Evolutionary conservation across 768 basidiomycete species (phyloP).

Genomic region (Neoboletus brunneissimus): DNA sequence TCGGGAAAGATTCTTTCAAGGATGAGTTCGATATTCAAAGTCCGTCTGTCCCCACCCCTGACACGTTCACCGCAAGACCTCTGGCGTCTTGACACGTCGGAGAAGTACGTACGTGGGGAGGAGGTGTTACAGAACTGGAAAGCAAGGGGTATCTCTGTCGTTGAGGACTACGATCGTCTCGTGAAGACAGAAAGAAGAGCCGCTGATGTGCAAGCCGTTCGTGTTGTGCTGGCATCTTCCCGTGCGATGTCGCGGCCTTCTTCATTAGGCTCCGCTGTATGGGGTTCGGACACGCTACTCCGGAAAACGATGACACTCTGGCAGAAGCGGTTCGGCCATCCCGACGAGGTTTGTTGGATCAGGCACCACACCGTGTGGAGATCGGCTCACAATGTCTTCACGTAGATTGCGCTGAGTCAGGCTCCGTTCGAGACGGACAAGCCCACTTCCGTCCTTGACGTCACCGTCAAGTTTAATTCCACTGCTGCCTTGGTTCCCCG

Average conservation of each 20-base stretch:
- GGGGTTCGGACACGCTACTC: slow-evolving; percentile 67
- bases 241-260: slow-evolving; percentile 44
- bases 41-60: slow-evolving; percentile 77
- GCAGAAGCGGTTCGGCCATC: slow-evolving; percentile 79
- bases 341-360: slow-evolving; percentile 57
- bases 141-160: slow-evolving; percentile 81
- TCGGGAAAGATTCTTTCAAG: slow-evolving; percentile 75
- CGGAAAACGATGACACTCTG: slow-evolving; percentile 71
- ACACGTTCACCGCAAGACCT: slow-evolving; percentile 86
- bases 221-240: slow-evolving; percentile 65
- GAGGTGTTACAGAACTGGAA: slow-evolving; percentile 82
- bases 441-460: slow-evolving; percentile 33
- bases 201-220: slow-evolving; percentile 88
- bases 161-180: slow-evolving; percentile 82
- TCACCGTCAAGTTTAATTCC: slow-evolving; percentile 65
- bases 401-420: slow-evolving; percentile 76
- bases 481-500: slow-evolving; percentile 70
- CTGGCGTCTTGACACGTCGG: slow-evolving; percentile 92
- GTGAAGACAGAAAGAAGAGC: slow-evolving; percentile 67
- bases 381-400: slow-evolving; percentile 11
- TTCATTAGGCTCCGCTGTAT: slow-evolving; percentile 50
- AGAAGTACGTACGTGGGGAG: slow-evolving; percentile 93
- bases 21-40: slow-evolving; percentile 79
- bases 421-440: slow-evolving; percentile 58
- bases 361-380: background rate